Base-by-base conservation (phyloP, 73 alveolate genomes). In the Tetrahymena malaccensis region DNA sequence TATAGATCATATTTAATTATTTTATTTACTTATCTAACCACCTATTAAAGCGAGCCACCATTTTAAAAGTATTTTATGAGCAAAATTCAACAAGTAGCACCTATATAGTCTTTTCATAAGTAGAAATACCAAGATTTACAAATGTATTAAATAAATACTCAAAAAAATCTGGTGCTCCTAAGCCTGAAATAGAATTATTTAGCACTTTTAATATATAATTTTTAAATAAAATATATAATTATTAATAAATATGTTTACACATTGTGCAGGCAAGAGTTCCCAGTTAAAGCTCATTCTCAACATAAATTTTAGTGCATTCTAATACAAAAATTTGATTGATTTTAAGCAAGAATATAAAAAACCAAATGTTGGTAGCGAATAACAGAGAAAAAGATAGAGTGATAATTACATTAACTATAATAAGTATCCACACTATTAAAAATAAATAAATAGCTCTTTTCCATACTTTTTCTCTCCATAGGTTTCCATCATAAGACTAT, bases 401-500 rank as follows among this genome's bases (percentile, higher is more conserved):
- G 43, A 97, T 93, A 35, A 97, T 58, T 38, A 96, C 97, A 4
- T 97, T 85, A 37, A 94, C 94, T 55, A 96, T 35, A 94, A 95
- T 94, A 43, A 98, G 43, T 85, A 96, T 94, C 94, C 98, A 96
- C 34, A 95, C 33, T 21, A 98, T 96, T 34, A 95, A 96, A 96
- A 96, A 98, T 37, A 97, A 58, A 94, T 97, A 96, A 93, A 96
- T 94, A 27, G 96, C 57, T 50, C 99, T 83, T 94, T 96, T 98
- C 99, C 99, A 98, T 93, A 94, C 94, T 34, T 95, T 96, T 96
- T 85, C 98, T 93, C 96, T 98, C 99, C 99, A 98, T 85, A 98
- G 95, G 94, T 98, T 98, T n/a, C 99, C 99, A 94, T 97, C 98
- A 89, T 89, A 97, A 5, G 98, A 94, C 94, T 97, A 98, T 37